A percentile compares a stretch with the other conserved stretches of the same genome.
Evolutionary conservation across 441 rosid genomes (phyloP).

Genomic region (Adansonia gregorii): DNA sequence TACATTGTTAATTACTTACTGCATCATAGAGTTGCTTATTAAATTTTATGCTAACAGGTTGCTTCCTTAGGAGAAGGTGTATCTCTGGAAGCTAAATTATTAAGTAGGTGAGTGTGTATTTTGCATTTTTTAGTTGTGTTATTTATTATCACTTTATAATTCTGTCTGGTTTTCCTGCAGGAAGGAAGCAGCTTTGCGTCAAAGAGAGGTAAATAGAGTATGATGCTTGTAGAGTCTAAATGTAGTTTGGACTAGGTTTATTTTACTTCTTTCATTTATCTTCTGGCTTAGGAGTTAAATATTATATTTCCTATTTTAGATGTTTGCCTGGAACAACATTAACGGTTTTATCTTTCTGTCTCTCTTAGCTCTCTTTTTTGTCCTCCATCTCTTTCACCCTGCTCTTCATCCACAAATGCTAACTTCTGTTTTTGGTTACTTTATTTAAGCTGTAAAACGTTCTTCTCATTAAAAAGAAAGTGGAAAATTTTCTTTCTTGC

Average conservation of each 20-base stretch:
- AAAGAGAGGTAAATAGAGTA: constrained; percentile 69
- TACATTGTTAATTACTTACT: background rate
- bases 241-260: constrained; percentile 20
- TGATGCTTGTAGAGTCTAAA: constrained; percentile 16
- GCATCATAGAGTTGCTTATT: constrained; percentile 22
- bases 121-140: constrained; percentile 10
- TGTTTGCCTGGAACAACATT: background rate
- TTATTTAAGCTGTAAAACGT: constrained; percentile 18
- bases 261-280: background rate
- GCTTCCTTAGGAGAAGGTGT: constrained; percentile 96
- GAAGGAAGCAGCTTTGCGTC: constrained; percentile 94
- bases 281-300: constrained; percentile 6
- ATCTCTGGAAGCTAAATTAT: constrained; percentile 88
- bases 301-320: background rate
- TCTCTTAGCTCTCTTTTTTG: background rate
- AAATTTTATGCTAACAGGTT: constrained; percentile 50
- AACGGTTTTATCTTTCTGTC: background rate
- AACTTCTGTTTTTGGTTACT: constrained; percentile 15
- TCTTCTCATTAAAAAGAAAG: background rate
- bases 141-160: constrained; percentile 26
- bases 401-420: constrained; percentile 13
- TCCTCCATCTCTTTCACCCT: background rate
- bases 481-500: constrained; percentile 22
- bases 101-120: constrained; percentile 58
- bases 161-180: constrained; percentile 41